Evolutionary conservation across 371 early-diverging fungal species (phyloP).

Genomic region (Synchytrium microbalum): DNA sequence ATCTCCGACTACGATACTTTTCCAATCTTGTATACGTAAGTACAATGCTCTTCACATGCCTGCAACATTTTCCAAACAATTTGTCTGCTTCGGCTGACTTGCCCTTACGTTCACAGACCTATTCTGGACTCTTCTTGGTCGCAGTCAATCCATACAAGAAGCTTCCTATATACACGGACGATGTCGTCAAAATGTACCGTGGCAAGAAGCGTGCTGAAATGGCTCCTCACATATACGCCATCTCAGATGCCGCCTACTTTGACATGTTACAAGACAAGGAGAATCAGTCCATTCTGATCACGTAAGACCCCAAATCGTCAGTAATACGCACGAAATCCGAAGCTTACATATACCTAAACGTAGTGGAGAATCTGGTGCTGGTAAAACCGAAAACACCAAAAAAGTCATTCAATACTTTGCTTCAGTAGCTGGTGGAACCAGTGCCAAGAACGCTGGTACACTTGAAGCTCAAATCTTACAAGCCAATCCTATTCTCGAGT

Average conservation of each 20-base stretch:
- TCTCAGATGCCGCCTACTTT: constrained; percentile 92
- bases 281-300: constrained; percentile 98
- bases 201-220: constrained; percentile 2
- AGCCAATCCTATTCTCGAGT: constrained; percentile 98
- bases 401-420: constrained; percentile 98
- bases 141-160: constrained; percentile 96
- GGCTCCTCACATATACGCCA: constrained; percentile 80
- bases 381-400: constrained; percentile 99
- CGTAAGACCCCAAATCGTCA: constrained; percentile 46
- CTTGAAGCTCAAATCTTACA: constrained; percentile 91
- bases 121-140: constrained; percentile 98
- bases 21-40: constrained; percentile 88
- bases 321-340: not conserved
- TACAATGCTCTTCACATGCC: constrained; percentile 12
- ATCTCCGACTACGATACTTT: constrained; percentile 83
- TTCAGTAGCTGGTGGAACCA: constrained; percentile 59
- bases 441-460: constrained; percentile 25
- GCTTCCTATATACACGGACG: constrained; percentile 86
- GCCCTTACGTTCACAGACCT: too few relatives aligned
- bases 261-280: constrained; percentile 89
- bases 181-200: constrained; percentile 30
- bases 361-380: constrained; percentile 99
- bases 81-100: too few relatives aligned
- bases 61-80: too few relatives aligned
- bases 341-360: not conserved